A percentile compares a stretch with the other conserved stretches of the same genome.
These are phyloP conservation scores for Linum trigynum DNA, from an alignment of 345 rosid species.

Conservation along the genomic window DNA sequence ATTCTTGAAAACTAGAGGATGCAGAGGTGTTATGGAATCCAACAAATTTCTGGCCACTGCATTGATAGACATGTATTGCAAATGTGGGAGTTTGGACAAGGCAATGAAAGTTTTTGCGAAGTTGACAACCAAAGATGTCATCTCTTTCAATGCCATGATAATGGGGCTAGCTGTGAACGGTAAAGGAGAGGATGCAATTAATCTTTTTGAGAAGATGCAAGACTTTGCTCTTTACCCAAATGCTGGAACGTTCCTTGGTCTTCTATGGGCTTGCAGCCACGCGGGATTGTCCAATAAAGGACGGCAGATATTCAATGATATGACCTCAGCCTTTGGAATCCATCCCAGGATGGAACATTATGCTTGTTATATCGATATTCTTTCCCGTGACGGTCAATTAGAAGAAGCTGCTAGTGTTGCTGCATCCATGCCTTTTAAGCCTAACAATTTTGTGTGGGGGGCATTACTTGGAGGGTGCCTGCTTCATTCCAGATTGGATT, in stretches of 20 bases:
- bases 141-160: constrained; percentile 39
- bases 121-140: constrained; percentile 28
- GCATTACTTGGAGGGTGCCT: constrained; percentile 38
- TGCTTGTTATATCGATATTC: constrained; percentile 38
- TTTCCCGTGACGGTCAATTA: constrained; percentile 30
- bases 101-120: constrained; percentile 25
- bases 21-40: constrained; percentile 21
- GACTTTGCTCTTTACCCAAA: constrained; percentile 22
- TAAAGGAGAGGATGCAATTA: constrained; percentile 26
- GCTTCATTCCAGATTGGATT: constrained; percentile 28
- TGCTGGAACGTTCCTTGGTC: constrained; percentile 33
- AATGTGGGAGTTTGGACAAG: constrained; percentile 32
- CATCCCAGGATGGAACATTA: constrained; percentile 32
- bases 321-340: constrained; percentile 17
- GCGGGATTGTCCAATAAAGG: constrained; percentile 29
- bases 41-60: constrained; percentile 34
- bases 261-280: constrained; percentile 37
- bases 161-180: constrained; percentile 40
- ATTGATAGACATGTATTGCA: constrained; percentile 39
- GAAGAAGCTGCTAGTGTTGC: constrained; percentile 32
- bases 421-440: constrained; percentile 33
- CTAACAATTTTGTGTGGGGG: constrained; percentile 40
- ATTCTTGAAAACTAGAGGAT: constrained; percentile 21
- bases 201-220: constrained; percentile 25
- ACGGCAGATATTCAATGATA: constrained; percentile 23